phyloP scores from a whole-genome alignment of 352 stramenopile species.

The Phytopythium oedochilum region DNA sequence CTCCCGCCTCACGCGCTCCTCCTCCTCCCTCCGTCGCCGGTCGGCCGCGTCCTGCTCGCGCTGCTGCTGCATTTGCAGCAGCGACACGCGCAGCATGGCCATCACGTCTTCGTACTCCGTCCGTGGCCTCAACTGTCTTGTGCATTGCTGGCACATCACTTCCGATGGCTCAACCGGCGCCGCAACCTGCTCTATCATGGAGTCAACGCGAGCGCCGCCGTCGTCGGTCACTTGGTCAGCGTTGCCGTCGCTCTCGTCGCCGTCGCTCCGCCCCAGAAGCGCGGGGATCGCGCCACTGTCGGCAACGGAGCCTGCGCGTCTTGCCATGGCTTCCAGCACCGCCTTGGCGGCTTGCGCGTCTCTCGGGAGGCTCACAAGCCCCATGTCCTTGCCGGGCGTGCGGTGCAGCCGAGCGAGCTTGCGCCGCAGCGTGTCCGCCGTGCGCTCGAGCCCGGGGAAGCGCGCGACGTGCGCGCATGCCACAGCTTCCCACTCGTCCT shows the following conservation, averaged over 20 bases:
- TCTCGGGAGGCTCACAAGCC: neutral
- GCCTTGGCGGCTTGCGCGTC: neutral
- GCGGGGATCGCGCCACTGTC: neutral
- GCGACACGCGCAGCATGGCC: slow-evolving; percentile 3
- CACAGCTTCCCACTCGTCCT: slow-evolving; percentile 2
- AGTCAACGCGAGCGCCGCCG: neutral
- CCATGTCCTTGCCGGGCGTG: neutral
- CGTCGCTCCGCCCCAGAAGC: neutral
- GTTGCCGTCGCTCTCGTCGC: neutral
- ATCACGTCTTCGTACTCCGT: neutral
- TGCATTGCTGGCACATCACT: neutral
- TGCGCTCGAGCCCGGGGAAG: slow-evolving; percentile 3
- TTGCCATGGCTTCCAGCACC: neutral
- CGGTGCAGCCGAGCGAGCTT: slow-evolving; percentile 3
- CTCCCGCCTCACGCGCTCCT: neutral
- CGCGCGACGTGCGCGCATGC: slow-evolving; percentile 1
- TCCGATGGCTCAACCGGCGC: neutral
- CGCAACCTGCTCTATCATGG: neutral
- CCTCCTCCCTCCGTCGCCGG: neutral
- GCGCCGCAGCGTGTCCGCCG: slow-evolving; percentile 5
- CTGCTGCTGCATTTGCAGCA: slow-evolving; percentile 7
- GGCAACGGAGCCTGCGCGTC: neutral
- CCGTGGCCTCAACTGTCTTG: neutral
- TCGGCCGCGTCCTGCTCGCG: slow-evolving; percentile 5
- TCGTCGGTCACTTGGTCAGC: neutral